A percentile compares a stretch with the other conserved stretches of the same genome.
Conservation (phyloP, 2,329 filamentous ascomycete genomes). For the Fusarium lyarnte region DNA sequence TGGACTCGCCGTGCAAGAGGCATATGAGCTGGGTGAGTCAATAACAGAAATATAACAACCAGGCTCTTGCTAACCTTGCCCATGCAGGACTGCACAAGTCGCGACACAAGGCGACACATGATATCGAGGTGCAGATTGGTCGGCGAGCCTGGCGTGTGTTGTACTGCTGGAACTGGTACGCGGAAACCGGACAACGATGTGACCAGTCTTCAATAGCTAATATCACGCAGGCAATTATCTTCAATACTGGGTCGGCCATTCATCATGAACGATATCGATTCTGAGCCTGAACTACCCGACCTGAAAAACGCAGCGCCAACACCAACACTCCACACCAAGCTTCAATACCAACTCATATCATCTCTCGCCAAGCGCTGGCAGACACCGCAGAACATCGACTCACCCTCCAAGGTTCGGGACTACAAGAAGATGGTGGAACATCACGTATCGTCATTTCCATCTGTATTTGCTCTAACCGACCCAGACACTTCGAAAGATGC, state of each 20-base stretch:
- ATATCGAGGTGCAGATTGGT: neutral
- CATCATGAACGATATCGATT: conserved; percentile 12
- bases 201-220: neutral
- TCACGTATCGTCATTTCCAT: neutral
- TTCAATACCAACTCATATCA: conserved; percentile 9
- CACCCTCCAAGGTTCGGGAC: neutral
- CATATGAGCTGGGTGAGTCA: conserved; percentile 2
- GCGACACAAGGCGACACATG: neutral
- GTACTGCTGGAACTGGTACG: conserved; percentile 15
- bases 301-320: neutral
- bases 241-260: neutral
- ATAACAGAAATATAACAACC: rapidly evolving
- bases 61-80: neutral
- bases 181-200: rapidly evolving
- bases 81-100: neutral
- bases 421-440: neutral
- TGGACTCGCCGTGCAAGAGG: conserved; percentile 1
- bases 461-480: neutral
- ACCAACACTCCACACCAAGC: conserved; percentile 2
- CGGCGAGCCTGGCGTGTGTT: conserved; percentile 2
- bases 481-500: neutral
- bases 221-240: neutral
- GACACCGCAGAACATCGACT: conserved; percentile 1
- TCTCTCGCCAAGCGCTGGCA: conserved; percentile 15
- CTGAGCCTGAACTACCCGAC: neutral